Percentiles rank a stretch among this genome's conserved stretches.
These are phyloP conservation scores for Arthrobotrys conoides DNA, from an alignment of 2,329 filamentous ascomycete species.

Conservation along the genomic window DNA sequence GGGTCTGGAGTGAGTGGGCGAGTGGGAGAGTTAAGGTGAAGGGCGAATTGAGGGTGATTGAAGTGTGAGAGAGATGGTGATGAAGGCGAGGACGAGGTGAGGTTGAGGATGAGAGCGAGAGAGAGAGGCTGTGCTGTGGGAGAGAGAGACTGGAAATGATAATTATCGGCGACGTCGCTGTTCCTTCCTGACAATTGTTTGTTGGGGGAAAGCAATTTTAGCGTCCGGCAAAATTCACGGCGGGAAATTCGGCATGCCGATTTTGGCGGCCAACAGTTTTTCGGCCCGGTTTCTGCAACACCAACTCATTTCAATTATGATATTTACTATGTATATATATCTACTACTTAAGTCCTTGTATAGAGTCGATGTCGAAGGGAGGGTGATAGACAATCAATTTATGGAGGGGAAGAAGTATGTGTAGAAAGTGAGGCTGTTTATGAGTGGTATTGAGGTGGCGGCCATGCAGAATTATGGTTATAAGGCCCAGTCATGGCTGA, in stretches of 20 bases:
- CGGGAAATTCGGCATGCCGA: slow-evolving; percentile 14
- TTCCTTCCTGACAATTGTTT: background rate
- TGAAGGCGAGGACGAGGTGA: background rate
- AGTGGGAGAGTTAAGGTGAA: background rate
- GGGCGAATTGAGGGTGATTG: too few species aligned
- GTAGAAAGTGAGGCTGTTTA: too few species aligned
- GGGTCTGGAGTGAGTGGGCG: background rate
- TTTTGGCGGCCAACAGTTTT: slow-evolving; percentile 11
- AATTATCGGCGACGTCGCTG: slow-evolving; percentile 4
- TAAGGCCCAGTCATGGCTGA: too few species aligned
- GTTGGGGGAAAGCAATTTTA: slow-evolving; percentile 19
- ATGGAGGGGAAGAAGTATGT: too few species aligned
- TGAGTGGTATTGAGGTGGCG: too few species aligned
- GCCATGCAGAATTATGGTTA: too few species aligned
- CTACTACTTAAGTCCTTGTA: too few species aligned
- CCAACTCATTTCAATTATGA: slow-evolving; percentile 1
- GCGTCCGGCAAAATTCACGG: slow-evolving; percentile 15
- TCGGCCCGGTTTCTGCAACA: background rate
- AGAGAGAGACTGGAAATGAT: background rate
- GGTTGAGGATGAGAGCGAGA: background rate
- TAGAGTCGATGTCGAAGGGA: too few species aligned
- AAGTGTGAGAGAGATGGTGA: too few species aligned
- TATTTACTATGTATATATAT: too few species aligned
- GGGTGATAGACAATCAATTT: too few species aligned
- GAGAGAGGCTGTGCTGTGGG: background rate